A percentile compares a stretch with the other conserved stretches of the same genome.
Conservation (phyloP, 2,329 filamentous ascomycete species). For the Alternaria triticina region DNA sequence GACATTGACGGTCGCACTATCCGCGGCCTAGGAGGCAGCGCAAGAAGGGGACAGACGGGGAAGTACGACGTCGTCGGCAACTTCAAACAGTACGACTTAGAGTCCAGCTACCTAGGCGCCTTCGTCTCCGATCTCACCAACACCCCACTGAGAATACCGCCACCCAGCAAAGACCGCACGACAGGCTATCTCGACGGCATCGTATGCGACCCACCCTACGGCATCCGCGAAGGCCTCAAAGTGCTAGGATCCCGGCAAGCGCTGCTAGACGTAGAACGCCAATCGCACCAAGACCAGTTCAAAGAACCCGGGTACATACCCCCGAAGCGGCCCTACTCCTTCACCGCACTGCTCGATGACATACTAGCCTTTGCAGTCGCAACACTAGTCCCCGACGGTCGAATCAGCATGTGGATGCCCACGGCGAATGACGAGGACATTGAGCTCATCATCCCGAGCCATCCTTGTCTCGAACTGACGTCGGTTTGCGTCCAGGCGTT, state of each 20-base stretch:
- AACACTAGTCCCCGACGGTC: conserved; percentile 77
- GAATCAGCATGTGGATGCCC: conserved; percentile 97
- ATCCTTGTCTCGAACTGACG: conserved; percentile 76
- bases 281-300: conserved; percentile 36
- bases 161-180: conserved; percentile 6
- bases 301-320: conserved; percentile 69
- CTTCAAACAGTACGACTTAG: conserved; percentile 81
- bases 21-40: conserved; percentile 66
- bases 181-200: conserved; percentile 80
- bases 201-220: conserved; percentile 94
- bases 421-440: conserved; percentile 69
- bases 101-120: conserved; percentile 71
- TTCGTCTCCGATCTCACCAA: conserved; percentile 91
- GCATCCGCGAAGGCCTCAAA: conserved; percentile 87
- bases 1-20: conserved; percentile 94
- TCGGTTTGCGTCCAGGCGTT: conserved; percentile 85
- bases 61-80: conserved; percentile 68
- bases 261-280: conserved; percentile 29
- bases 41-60: conserved; percentile 48
- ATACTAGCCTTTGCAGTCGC: conserved; percentile 81
- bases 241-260: conserved; percentile 78
- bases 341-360: conserved; percentile 87
- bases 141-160: conserved; percentile 65
- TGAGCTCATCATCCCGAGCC: conserved; percentile 76
- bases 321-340: conserved; percentile 91